A percentile compares a stretch with the other conserved stretches of the same genome.
phyloP scores from a whole-genome alignment of 768 basidiomycete species.

The Hygrocybe punicea region DNA sequence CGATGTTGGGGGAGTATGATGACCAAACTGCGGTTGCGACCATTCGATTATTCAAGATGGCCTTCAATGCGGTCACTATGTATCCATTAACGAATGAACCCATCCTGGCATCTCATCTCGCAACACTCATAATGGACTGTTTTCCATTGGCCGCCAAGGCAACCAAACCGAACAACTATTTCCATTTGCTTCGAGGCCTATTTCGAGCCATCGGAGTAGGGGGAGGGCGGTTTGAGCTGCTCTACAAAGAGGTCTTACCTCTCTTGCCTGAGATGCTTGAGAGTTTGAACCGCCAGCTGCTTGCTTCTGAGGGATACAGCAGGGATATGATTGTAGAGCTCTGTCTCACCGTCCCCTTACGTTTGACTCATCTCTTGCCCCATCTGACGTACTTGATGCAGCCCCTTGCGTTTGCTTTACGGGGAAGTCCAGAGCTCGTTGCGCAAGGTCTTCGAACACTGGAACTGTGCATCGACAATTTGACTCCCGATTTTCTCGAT shows the following conservation, averaged over 20 bases:
- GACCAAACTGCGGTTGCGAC: conserved; percentile 78
- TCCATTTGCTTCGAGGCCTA: conserved; percentile 84
- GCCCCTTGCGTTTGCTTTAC: conserved; percentile 86
- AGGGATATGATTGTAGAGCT: conserved; percentile 96
- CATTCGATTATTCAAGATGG: conserved; percentile 92
- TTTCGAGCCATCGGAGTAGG: conserved; percentile 92
- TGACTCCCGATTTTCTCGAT: conserved; percentile 96
- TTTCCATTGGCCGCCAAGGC: conserved; percentile 93
- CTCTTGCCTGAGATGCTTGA: conserved; percentile 97
- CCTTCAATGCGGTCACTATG: conserved; percentile 79
- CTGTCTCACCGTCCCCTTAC: conserved; percentile 92
- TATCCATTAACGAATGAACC: conserved; percentile 79
- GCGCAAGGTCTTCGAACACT: conserved; percentile 94
- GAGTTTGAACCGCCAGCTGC: conserved; percentile 84
- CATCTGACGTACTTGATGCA: conserved; percentile 96
- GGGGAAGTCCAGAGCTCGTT: conserved; percentile 83
- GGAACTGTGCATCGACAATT: conserved; percentile 98
- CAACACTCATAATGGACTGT: conserved; percentile 92
- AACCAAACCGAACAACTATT: conserved; percentile 86
- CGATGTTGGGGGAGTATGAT: conserved; percentile 79
- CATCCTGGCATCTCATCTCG: conserved; percentile 89
- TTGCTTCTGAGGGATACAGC: conserved; percentile 74
- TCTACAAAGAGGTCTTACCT: conserved; percentile 95
- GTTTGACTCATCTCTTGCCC: conserved; percentile 92
- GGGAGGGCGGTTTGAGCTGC: conserved; percentile 86